phyloP scores from a whole-genome alignment of 208 protist species.

The Trichomonas tenax region DNA sequence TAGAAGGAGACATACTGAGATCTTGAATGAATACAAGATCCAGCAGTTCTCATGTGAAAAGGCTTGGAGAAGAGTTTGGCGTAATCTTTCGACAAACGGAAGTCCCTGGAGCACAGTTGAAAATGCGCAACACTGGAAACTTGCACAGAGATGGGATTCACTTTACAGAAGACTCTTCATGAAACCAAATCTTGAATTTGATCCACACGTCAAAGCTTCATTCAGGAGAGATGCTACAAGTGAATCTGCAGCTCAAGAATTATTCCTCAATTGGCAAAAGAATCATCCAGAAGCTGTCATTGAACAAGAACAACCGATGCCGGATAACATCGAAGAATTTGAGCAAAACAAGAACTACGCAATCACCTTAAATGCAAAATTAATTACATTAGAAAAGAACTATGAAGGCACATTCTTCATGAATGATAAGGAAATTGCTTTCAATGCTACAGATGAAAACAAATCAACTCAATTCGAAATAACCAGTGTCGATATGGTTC shows the following conservation, averaged over 20 bases:
- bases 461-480: neutral
- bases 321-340: neutral
- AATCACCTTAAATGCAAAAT: neutral
- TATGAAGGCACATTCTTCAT: slow-evolving; percentile 5
- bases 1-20: neutral
- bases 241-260: neutral
- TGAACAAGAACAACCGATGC: neutral
- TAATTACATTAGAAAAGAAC: neutral
- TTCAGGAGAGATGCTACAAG: neutral
- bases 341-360: neutral
- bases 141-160: neutral
- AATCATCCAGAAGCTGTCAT: neutral
- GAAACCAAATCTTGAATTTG: slow-evolving; percentile 4
- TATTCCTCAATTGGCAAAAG: neutral
- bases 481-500: neutral
- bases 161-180: neutral
- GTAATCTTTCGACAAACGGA: neutral
- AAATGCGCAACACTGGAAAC: neutral
- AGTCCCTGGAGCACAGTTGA: neutral
- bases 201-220: neutral
- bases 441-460: neutral
- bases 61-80: neutral
- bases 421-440: neutral
- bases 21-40: neutral
- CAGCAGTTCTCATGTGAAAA: neutral